Base-by-base conservation (phyloP, 805 yeast genomes). In the Teunomyces gatunensis region DNA sequence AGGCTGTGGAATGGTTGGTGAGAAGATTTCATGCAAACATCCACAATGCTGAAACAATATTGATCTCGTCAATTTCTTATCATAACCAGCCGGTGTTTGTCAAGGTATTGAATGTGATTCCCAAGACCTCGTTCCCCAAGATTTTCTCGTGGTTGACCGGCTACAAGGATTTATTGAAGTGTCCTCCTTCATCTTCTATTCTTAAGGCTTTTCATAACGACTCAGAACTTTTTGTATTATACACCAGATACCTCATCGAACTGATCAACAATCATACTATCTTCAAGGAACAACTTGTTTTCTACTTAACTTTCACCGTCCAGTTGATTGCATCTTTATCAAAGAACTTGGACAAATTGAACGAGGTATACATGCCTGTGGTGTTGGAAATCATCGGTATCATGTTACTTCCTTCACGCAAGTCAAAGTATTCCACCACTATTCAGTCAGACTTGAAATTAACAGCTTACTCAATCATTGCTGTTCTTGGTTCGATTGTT, bases 1-100 rank as follows among this genome's bases (percentile, higher is more conserved):
- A 84, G 56, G 92, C 97, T 4, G 74, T 89, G 10, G 99, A 94
- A 71, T 94, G 99, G 99, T 80, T 91, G 20, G 85, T 94, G 15
- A 85, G 99, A 70, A 79, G 98, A 57, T 94, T 84, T 71, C 84
- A 89, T 60, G 81, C 89, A 54, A 91, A 94, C 62, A 74, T 87
- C 42, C 84, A 86, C 58, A 89, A 87, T 59, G 71, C 90, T 0
- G 98, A 92, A 64, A 63, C 74, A 46, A 61, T 94, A 28, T 61
- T 94, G 39, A 66, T 92, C 47, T 75, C 91, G 2, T 77, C 87
- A 1, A 73, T 94, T 55, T 95, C 97, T n/a, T 89, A 86, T 68
- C 89, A 84, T 67, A 80, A 77, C 55, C 74, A 80, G 33, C 84
- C 90, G 0, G 74, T 87, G 5, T 94, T 94, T 64, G 77, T 82